These are phyloP conservation scores for Brassica balearica DNA, from an alignment of 441 rosid genomes.

Conservation along the genomic window DNA sequence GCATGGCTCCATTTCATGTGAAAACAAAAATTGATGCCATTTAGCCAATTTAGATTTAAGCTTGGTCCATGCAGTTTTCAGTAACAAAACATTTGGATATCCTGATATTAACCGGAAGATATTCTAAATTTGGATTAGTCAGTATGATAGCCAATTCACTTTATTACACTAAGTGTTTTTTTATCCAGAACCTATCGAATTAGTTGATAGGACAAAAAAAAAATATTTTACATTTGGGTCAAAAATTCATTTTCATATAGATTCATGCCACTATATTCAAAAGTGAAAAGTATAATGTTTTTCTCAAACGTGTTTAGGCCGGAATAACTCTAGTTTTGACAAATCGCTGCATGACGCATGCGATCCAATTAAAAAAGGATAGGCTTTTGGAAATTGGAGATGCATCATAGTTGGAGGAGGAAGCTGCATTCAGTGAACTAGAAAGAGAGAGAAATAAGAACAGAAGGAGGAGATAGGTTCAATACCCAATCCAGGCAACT, in stretches of 20 bases:
- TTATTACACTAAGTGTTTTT: neutral
- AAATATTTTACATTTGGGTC: neutral
- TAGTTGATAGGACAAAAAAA: neutral
- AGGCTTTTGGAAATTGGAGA: neutral
- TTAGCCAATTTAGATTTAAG: neutral
- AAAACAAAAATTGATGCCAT: neutral
- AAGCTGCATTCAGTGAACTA: neutral
- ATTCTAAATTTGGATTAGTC: neutral
- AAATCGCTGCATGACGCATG: neutral
- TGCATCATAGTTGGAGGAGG: neutral
- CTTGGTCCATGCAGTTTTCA: neutral
- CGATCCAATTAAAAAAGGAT: neutral
- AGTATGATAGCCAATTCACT: neutral
- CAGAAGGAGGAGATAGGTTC: neutral
- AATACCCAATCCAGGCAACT: neutral
- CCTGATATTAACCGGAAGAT: neutral
- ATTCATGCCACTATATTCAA: neutral
- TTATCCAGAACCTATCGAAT: neutral
- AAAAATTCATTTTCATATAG: neutral
- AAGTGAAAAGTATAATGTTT: neutral
- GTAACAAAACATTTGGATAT: neutral
- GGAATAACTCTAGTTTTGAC: neutral
- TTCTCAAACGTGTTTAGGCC: neutral
- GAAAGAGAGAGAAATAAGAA: neutral
- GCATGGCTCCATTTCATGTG: neutral